These are phyloP conservation scores for Claviceps capensis DNA, from an alignment of 2,329 filamentous ascomycete species.

Conservation along the genomic window DNA sequence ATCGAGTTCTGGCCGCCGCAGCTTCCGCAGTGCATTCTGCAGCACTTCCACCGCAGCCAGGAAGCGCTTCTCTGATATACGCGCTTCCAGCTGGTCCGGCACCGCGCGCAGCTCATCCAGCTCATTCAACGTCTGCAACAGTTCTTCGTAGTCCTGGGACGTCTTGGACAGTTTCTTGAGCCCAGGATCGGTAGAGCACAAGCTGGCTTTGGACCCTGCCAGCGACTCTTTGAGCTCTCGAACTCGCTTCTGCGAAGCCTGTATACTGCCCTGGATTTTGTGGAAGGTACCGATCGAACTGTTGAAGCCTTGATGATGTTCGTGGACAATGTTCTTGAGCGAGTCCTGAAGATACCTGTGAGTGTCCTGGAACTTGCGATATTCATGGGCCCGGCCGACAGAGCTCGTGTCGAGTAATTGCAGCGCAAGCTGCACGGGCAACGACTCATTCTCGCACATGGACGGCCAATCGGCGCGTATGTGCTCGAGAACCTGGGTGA, in stretches of 20 bases:
- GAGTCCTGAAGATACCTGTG: constrained; percentile 85
- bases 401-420: constrained; percentile 91
- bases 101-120: constrained; percentile 81
- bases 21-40: constrained; percentile 70
- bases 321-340: constrained; percentile 89
- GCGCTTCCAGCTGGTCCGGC: constrained; percentile 82
- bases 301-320: constrained; percentile 98
- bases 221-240: constrained; percentile 74
- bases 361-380: constrained; percentile 69
- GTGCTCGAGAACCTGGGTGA: constrained; percentile 56
- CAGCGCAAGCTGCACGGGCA: constrained; percentile 87
- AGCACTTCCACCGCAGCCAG: constrained; percentile 83
- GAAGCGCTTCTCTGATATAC: constrained; percentile 94
- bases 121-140: constrained; percentile 69
- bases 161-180: constrained; percentile 77
- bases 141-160: constrained; percentile 80
- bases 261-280: constrained; percentile 91
- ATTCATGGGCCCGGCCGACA: constrained; percentile 78
- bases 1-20: constrained; percentile 79
- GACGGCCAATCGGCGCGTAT: constrained; percentile 86
- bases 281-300: constrained; percentile 98
- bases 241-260: constrained; percentile 74
- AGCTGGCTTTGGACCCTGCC: constrained; percentile 61
- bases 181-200: constrained; percentile 79
- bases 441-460: constrained; percentile 77